Conservation (phyloP, 208 protist genomes). For the Acanthamoeba polyphaga region DNA sequence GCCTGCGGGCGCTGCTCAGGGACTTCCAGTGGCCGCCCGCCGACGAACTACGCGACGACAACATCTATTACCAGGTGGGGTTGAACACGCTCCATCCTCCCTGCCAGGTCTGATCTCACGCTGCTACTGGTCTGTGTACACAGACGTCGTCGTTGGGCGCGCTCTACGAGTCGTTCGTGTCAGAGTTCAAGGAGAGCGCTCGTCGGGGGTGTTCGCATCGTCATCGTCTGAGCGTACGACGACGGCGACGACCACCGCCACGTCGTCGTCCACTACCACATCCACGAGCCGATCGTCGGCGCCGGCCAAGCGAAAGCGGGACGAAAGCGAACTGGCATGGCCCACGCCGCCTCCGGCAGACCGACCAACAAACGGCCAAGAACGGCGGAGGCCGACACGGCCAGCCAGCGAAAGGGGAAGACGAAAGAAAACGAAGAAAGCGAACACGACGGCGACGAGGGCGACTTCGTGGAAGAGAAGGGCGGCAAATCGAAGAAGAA, state of each 20-base stretch:
- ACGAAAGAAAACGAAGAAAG: too few relatives aligned
- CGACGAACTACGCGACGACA: background rate
- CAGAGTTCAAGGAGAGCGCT: conserved; percentile 46
- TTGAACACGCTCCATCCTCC: background rate
- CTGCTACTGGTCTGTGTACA: background rate
- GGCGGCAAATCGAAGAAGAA: too few relatives aligned
- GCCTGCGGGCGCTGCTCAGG: background rate
- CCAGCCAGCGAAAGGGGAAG: too few relatives aligned
- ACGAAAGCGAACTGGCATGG: background rate
- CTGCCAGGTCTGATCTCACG: background rate
- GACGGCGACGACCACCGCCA: background rate
- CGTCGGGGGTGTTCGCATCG: background rate
- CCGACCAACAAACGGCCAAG: background rate
- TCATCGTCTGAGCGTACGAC: background rate
- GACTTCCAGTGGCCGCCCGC: background rate
- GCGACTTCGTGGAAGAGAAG: too few relatives aligned
- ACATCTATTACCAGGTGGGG: conserved; percentile 22
- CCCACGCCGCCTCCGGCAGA: background rate
- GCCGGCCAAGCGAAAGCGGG: background rate
- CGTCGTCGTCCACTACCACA: background rate
- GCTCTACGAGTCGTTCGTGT: conserved; percentile 21
- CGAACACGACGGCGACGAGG: too few relatives aligned
- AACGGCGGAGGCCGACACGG: background rate
- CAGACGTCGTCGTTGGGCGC: conserved; percentile 29
- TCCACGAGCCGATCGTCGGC: background rate